These are phyloP conservation scores for Fusarium sororula DNA, from an alignment of 2,329 filamentous ascomycete genomes.

Conservation along the genomic window DNA sequence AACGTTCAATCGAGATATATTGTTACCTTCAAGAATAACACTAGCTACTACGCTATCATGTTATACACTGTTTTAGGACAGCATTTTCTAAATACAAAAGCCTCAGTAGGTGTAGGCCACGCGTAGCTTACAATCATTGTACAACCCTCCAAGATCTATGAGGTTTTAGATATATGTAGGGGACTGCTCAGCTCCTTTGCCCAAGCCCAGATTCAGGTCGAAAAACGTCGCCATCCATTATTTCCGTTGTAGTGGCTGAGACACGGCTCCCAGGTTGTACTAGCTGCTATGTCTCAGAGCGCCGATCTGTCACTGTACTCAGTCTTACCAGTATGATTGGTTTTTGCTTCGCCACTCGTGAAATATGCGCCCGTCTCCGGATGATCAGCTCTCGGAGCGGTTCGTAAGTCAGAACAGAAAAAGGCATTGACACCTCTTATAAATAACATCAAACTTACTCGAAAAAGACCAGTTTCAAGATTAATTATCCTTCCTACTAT, in stretches of 20 bases:
- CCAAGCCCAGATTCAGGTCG: neutral
- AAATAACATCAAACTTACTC: neutral
- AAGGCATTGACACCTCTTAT: neutral
- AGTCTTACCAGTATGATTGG: neutral
- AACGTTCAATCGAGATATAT: neutral
- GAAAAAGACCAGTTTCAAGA: neutral
- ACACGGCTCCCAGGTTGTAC: neutral
- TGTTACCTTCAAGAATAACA: accelerated
- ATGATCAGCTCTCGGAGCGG: neutral
- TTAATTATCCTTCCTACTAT: neutral
- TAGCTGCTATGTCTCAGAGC: neutral
- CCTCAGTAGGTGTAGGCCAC: neutral
- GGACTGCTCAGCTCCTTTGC: neutral
- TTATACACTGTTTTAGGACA: accelerated
- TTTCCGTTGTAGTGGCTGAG: neutral
- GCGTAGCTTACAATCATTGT: neutral
- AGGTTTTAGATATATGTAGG: neutral
- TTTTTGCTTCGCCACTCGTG: neutral
- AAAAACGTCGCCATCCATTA: neutral
- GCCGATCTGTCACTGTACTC: neutral
- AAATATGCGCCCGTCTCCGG: neutral
- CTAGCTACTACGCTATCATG: accelerated
- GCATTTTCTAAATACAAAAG: accelerated
- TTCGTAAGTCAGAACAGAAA: neutral
- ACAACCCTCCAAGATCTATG: neutral